Percentiles rank a stretch among this genome's conserved stretches.
phyloP scores from a whole-genome alignment of 495 filamentous ascomycete genomes.

The Podospora sp. region DNA sequence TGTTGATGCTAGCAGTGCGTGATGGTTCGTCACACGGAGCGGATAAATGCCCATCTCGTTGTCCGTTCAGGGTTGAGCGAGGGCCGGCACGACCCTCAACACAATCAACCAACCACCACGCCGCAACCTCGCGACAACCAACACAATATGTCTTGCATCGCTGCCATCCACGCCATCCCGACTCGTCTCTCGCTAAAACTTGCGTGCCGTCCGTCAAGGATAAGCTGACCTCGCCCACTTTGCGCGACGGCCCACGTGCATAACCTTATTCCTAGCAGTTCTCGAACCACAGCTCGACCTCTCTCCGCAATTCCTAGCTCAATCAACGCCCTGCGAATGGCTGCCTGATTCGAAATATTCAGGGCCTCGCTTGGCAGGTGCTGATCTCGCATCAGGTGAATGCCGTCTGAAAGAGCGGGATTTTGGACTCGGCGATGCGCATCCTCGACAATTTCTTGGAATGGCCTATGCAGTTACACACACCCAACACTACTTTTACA shows the following conservation, averaged over 20 bases:
- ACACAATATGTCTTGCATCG: too few relatives aligned
- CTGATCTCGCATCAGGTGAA: not conserved
- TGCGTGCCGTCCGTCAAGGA: not conserved
- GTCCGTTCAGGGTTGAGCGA: too few relatives aligned
- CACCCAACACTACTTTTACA: not conserved
- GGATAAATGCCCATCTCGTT: too few relatives aligned
- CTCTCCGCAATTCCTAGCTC: not conserved
- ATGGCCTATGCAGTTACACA: not conserved
- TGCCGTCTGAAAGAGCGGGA: conserved; percentile 8
- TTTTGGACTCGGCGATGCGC: conserved; percentile 2
- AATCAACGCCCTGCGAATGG: not conserved
- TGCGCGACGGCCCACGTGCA: not conserved
- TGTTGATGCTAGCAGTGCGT: too few relatives aligned
- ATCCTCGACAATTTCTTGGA: not conserved
- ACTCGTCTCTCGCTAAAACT: not conserved
- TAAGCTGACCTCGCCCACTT: not conserved
- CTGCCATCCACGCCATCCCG: not conserved
- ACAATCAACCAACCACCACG: not conserved
- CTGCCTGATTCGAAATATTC: not conserved
- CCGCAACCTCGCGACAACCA: not conserved
- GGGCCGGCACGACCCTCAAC: too few relatives aligned
- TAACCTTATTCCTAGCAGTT: not conserved
- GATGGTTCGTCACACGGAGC: too few relatives aligned
- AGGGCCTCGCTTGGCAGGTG: not conserved
- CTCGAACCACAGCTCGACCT: not conserved